These are phyloP conservation scores for Phytophthora sansomeana DNA, from an alignment of 352 stramenopile species.

Conservation along the genomic window DNA sequence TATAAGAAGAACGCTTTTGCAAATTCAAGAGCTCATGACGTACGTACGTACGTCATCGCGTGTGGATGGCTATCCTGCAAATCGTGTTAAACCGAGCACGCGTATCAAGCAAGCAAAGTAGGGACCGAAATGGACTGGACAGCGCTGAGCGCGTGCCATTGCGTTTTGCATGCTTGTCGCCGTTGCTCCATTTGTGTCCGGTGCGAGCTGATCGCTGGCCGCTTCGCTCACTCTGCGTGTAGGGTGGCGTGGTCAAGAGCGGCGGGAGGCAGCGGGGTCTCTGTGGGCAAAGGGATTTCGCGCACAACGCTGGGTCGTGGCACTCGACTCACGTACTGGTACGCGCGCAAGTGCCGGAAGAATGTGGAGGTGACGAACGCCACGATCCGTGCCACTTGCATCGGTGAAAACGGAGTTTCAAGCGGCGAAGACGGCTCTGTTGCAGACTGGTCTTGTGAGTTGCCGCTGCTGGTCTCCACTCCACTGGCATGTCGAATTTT, in stretches of 20 bases:
- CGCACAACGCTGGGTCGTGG: constrained; percentile 39
- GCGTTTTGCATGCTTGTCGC: constrained; percentile 29
- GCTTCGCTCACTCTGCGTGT: constrained; percentile 12
- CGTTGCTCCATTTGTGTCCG: constrained; percentile 22
- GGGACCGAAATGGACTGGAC: constrained; percentile 17
- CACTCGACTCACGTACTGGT: constrained; percentile 56
- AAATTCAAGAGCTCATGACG: constrained; percentile 16
- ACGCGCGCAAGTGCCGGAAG: constrained; percentile 69
- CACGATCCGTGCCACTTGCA: constrained; percentile 68
- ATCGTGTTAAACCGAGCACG: constrained; percentile 25
- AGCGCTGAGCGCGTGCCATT: constrained; percentile 17
- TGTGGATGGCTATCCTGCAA: constrained; percentile 7
- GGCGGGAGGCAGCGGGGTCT: constrained; percentile 55
- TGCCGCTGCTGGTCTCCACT: constrained; percentile 5
- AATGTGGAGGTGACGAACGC: constrained; percentile 75
- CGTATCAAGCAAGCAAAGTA: constrained; percentile 20
- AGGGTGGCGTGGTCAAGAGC: constrained; percentile 41
- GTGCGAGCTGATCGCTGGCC: constrained; percentile 11
- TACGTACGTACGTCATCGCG: background rate
- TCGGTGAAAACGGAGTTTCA: constrained; percentile 30
- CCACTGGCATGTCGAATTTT: constrained; percentile 34
- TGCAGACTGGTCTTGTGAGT: background rate
- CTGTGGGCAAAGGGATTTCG: constrained; percentile 44
- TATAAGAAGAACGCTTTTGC: constrained; percentile 31
- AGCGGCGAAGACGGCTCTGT: background rate